phyloP scores from a whole-genome alignment of 2,329 filamentous ascomycete genomes.

The Thelonectria blattea region DNA sequence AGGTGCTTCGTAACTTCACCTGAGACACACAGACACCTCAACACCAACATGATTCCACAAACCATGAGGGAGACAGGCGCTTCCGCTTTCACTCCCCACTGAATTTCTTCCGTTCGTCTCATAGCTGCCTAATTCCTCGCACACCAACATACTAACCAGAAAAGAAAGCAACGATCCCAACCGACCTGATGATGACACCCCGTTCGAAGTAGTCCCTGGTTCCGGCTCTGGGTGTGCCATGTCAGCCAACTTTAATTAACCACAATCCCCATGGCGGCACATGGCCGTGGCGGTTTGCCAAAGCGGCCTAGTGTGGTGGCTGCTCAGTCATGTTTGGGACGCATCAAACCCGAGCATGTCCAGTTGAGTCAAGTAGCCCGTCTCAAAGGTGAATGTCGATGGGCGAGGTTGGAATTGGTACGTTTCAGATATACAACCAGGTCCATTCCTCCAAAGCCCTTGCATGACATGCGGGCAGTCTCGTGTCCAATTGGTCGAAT shows the following conservation, averaged over 20 bases:
- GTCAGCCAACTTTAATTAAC: conserved; percentile 24
- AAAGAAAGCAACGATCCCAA: not conserved
- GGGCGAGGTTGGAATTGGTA: conserved; percentile 9
- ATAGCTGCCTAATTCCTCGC: not conserved
- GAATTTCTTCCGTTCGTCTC: not conserved
- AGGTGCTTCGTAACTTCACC: conserved; percentile 18
- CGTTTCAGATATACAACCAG: conserved; percentile 19
- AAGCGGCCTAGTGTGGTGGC: conserved; percentile 15
- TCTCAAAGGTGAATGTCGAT: conserved; percentile 1
- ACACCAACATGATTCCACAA: conserved; percentile 23
- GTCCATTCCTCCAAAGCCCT: conserved; percentile 15
- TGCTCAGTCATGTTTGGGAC: conserved; percentile 6
- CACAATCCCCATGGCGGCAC: conserved; percentile 15
- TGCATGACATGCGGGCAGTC: conserved; percentile 4
- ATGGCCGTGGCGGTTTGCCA: conserved; percentile 18
- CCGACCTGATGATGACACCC: conserved; percentile 5
- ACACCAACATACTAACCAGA: not conserved
- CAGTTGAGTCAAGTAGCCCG: conserved; percentile 12
- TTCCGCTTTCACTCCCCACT: conserved; percentile 1
- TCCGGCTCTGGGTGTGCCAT: conserved; percentile 12
- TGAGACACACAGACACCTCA: conserved; percentile 30
- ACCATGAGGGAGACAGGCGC: conserved; percentile 21
- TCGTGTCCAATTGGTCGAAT: conserved; percentile 10
- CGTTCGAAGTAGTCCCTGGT: conserved; percentile 2
- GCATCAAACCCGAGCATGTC: not conserved